Evolutionary conservation across 2,329 filamentous ascomycete species (phyloP), one percentile per base, ranked within the genome.

Genomic region (Colletotrichum chrysophilum): DNA sequence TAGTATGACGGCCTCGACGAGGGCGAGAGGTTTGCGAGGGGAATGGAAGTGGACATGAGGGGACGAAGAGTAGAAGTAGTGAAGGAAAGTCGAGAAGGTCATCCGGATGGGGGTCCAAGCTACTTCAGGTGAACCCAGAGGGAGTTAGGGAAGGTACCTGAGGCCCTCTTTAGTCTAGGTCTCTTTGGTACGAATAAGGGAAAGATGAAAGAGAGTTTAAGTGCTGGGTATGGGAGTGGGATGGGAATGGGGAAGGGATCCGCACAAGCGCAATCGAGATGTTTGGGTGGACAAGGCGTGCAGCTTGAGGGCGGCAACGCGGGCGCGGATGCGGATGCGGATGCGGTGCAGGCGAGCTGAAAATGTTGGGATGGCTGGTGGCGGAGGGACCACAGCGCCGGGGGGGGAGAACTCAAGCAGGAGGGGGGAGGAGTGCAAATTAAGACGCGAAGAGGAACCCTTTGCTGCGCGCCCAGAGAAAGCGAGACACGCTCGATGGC

Each of bases 11-110:
- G 72, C 72, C 76, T 75, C 65, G 71, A 75, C 8, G 71, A 71
- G 61, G 66, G 64, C 30, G 71, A 72, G 13, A 78, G 62, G 62
- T 75, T 70, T 62, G 64, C 64, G 43, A 78, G 71, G 38, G 77
- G 77, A 10, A 78, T 78, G 43, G 77, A 78, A 26, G 77, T 70
- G 34, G 75, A 76, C 77, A 80, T 79, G 66, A 70, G 69, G 70
- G 9, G 32, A 65, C 21, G 56, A 66, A 43, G 61, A 68, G 43
- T 52, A 43, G 64, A 58, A 66, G 60, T 56, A 66, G 34, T 28
- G 43, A 52, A 70, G 43, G 21, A 32, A 56, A 64, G 74, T 24
- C 48, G 56, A 65, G 68, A 55, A 73, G 62, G 60, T 74, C 76
- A 72, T 76, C 62, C 74, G 28, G 21, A 60, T 28, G 62, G 28